phyloP scores from a whole-genome alignment of 331 rosid genomes.

The Malus hybrid region DNA sequence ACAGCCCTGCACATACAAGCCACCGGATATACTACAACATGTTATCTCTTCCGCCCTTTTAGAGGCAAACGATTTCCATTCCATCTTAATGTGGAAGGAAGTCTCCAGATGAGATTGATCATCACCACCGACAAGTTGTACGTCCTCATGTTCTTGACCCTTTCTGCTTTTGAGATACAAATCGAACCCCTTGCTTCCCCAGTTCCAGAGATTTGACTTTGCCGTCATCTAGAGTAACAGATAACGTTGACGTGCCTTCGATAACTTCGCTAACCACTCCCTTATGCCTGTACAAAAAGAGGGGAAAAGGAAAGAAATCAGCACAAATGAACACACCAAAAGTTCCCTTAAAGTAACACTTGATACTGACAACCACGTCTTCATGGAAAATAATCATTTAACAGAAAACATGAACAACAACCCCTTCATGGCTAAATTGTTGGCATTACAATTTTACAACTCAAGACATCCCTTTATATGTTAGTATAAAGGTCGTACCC shows the following conservation, averaged over 20 bases:
- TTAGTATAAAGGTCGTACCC: too few relatives aligned
- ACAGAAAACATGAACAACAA: background rate
- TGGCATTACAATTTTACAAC: background rate
- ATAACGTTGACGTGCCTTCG: conserved; percentile 61
- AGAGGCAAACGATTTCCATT: background rate
- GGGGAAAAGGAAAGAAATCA: background rate
- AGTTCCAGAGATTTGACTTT: conserved; percentile 60
- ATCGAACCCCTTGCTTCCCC: conserved; percentile 83
- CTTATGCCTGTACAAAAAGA: conserved; percentile 54
- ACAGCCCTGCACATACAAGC: conserved; percentile 4
- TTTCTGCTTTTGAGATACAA: conserved; percentile 88
- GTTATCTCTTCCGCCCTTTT: conserved; percentile 3
- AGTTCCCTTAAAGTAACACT: background rate
- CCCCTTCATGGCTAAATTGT: background rate
- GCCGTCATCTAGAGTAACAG: conserved; percentile 76
- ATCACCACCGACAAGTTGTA: background rate
- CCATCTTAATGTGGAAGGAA: conserved; percentile 3
- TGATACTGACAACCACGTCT: background rate
- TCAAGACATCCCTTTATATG: background rate
- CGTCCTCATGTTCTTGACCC: conserved; percentile 55
- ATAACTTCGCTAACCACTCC: conserved; percentile 63
- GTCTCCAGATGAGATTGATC: background rate
- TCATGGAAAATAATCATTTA: background rate
- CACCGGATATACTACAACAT: background rate
- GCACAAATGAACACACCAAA: background rate